A percentile compares a stretch with the other conserved stretches of the same genome.
These are phyloP conservation scores for Phycomyces nitens DNA, from an alignment of 192 early-diverging fungal species.

Conservation along the genomic window DNA sequence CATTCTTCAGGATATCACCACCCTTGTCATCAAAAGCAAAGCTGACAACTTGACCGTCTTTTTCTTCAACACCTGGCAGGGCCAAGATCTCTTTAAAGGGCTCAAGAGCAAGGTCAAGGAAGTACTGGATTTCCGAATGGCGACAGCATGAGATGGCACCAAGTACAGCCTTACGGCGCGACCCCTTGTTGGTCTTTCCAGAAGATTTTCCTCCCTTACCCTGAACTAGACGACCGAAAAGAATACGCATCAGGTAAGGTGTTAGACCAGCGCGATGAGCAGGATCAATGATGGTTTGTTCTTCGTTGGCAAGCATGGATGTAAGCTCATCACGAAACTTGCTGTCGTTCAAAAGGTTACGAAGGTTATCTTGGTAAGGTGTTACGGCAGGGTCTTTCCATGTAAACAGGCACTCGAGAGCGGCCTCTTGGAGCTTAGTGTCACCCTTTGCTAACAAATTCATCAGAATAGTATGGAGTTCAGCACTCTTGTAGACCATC, in stretches of 20 bases:
- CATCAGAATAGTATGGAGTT: constrained; percentile 63
- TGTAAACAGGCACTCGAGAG: constrained; percentile 79
- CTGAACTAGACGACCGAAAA: constrained; percentile 88
- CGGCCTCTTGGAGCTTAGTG: constrained; percentile 67
- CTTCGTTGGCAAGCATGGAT: constrained; percentile 65
- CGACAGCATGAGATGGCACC: constrained; percentile 71
- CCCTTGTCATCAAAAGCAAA: constrained; percentile 25
- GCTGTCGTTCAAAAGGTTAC: constrained; percentile 73
- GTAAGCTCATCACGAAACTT: constrained; percentile 91
- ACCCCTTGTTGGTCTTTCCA: constrained; percentile 62
- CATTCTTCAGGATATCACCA: constrained; percentile 24
- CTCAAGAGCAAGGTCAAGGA: constrained; percentile 80
- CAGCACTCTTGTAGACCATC: constrained; percentile 44
- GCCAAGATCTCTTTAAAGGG: constrained; percentile 62
- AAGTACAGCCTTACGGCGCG: constrained; percentile 80
- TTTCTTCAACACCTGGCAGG: constrained; percentile 27
- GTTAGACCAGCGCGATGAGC: constrained; percentile 69
- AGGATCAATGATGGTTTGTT: constrained; percentile 56
- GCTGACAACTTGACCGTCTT: constrained; percentile 39
- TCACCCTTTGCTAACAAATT: constrained; percentile 81
- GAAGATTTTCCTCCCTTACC: constrained; percentile 67
- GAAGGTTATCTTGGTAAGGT: constrained; percentile 75
- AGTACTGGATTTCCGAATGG: constrained; percentile 59
- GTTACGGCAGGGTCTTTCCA: constrained; percentile 72
- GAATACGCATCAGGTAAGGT: constrained; percentile 72